phyloP scores from a whole-genome alignment of 2,329 filamentous ascomycete species.

The Cercospora beticola region DNA sequence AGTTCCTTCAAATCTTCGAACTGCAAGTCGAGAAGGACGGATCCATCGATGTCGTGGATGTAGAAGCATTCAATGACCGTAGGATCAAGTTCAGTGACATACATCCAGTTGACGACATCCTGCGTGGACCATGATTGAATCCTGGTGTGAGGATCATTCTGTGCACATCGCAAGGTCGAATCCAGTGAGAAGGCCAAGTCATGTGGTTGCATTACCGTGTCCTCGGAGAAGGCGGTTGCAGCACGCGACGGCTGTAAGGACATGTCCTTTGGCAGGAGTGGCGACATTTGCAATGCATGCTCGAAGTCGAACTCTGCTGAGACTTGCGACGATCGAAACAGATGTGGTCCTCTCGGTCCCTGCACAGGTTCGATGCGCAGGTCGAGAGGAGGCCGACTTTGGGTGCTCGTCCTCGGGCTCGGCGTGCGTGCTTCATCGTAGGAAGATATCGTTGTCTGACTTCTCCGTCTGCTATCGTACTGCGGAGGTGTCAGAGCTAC shows the following conservation, averaged over 20 bases:
- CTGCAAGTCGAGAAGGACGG: conserved; percentile 84
- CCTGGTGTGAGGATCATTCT: conserved; percentile 23
- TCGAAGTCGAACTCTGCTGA: conserved; percentile 54
- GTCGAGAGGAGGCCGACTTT: conserved; percentile 57
- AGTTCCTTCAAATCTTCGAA: conserved; percentile 84
- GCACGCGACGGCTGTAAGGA: conserved; percentile 37
- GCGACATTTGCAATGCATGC: conserved; percentile 66
- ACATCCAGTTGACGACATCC: conserved; percentile 84
- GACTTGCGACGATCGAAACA: conserved; percentile 72
- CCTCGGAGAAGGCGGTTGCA: conserved; percentile 44
- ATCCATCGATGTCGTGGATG: conserved; percentile 87
- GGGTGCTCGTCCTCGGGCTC: conserved; percentile 56
- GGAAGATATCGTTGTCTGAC: conserved; percentile 82
- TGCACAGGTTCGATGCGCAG: conserved; percentile 68
- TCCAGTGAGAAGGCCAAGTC: conserved; percentile 35
- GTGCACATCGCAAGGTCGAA: conserved; percentile 21
- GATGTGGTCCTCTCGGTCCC: conserved; percentile 80
- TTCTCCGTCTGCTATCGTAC: conserved; percentile 61
- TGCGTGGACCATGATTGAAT: conserved; percentile 69
- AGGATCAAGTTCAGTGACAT: conserved; percentile 74
- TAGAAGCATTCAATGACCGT: conserved; percentile 79
- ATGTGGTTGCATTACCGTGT: conserved; percentile 33
- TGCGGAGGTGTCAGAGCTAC: conserved; percentile 29
- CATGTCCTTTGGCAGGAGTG: conserved; percentile 65
- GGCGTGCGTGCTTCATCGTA: conserved; percentile 83